Base-by-base conservation (phyloP, 495 filamentous ascomycete genomes). In the Penicillium dipodomyicola region DNA sequence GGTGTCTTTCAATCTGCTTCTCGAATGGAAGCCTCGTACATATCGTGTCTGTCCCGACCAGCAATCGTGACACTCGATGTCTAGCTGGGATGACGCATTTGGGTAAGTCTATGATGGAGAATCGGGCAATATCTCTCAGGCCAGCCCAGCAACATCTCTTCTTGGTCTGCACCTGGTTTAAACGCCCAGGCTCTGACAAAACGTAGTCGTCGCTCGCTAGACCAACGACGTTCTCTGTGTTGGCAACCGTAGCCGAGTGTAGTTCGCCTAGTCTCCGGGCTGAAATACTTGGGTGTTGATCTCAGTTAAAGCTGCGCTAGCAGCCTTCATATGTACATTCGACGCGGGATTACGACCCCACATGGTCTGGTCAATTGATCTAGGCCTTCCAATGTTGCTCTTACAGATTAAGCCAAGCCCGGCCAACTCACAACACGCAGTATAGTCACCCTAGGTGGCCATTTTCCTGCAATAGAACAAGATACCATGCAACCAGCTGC, bases 121-220 rank as follows among this genome's bases (percentile, higher is more conserved):
- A n/a, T 15, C n/a, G 20, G 4, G 45, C 29, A 48, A 29, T 19
- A 37, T 23, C 35, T 41, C 30, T n/a, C 23, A 20, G 22, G 8
- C 49, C 25, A 22, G 12, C 30, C 49, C 25, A 22, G 12, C 30
- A 47, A n/a, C 7, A 27, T 22, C n/a, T 14, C 42, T 22, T 9
- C 6, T 54, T 17, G 14, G n/a, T 19, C 17, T 39, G 22, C n/a
- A 39, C n/a, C n/a, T 15, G 27, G 12, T 37, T 20, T 47, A 47
- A n/a, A 14, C 14, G 20, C 23, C 15, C 17, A 20, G 6, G 22
- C 20, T 54, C 43, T 1, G 37, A 39, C 32, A 37, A 6, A 29
- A 54, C 14, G 52, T 54, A 47, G 20, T 27, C 15, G 20, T 27
- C 15, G 10, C 14, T 23, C 42, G 20, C 33, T 54, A 54, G n/a